Percentiles rank a stretch among this genome's conserved stretches.
phyloP scores from a whole-genome alignment of 2,329 filamentous ascomycete genomes.

The Colletotrichum camelliae region DNA sequence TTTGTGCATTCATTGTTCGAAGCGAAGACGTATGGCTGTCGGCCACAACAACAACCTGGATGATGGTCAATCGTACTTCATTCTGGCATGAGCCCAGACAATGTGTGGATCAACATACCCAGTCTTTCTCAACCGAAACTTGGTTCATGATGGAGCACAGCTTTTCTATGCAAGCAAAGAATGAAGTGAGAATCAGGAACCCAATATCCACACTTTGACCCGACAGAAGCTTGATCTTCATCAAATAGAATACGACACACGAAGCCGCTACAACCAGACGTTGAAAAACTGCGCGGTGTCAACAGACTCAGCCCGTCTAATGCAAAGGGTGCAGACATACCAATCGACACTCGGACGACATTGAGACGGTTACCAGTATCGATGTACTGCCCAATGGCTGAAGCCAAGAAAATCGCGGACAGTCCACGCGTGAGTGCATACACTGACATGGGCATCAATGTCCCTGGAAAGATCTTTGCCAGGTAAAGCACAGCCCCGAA shows the following conservation, averaged over 20 bases:
- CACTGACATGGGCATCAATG: constrained; percentile 59
- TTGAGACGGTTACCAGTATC: constrained; percentile 46
- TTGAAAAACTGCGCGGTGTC: constrained; percentile 25
- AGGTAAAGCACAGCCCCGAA: constrained; percentile 52
- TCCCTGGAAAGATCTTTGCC: constrained; percentile 47
- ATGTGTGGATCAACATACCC: constrained; percentile 47
- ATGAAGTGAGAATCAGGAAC: background rate
- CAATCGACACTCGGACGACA: constrained; percentile 40
- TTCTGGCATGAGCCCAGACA: background rate
- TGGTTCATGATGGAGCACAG: constrained; percentile 68
- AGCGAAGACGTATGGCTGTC: background rate
- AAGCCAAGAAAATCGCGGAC: constrained; percentile 23
- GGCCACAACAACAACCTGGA: constrained; percentile 46
- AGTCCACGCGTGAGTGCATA: constrained; percentile 46
- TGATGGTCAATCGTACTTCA: background rate
- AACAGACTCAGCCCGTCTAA: background rate
- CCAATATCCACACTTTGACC: background rate
- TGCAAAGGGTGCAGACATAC: background rate
- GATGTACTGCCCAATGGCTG: constrained; percentile 54
- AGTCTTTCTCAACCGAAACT: constrained; percentile 74
- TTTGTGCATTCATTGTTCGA: constrained; percentile 58
- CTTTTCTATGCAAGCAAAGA: constrained; percentile 66
- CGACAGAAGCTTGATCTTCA: background rate
- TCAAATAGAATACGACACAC: background rate
- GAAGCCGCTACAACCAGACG: constrained; percentile 14